Base-by-base conservation (phyloP, 108 stramenopile genomes). In the Seminavis robusta region DNA sequence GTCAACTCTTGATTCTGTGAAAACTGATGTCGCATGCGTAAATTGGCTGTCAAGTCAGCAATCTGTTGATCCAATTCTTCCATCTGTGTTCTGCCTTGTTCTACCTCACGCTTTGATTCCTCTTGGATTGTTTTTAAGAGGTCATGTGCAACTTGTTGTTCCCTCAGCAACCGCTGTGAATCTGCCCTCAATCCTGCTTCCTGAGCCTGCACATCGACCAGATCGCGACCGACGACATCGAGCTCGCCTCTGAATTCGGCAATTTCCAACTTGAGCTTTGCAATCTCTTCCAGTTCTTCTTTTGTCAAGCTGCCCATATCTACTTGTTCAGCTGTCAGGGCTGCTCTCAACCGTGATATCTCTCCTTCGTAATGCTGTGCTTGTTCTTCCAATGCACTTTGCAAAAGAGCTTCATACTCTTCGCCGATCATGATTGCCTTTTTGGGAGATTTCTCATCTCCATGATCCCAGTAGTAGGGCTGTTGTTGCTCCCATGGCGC, bases 311-410 rank as follows among this genome's bases (percentile, higher is more conserved):
- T 50, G 11, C 43, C 45, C 23, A 58, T 41, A 52, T 80, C 79
- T 16, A 88, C 66, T 16, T 57, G 45, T 23, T 69, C 52, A 33
- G 76, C 62, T 7, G 92, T 77, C 34, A 88, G 55, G 33, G 73
- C 71, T 23, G 88, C 82, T 7, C 73, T 67, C 31, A 90, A 55
- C 24, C 72, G 63, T 20, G 80, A 66, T 33, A 90, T 84, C 57
- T 90, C 87, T 7, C 82, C 88, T 63, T 94, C 86, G 43, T 71
- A 94, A 42, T 90, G 85, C 45, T 82, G 84, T 1, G 92, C 76
- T 73, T 94, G 92, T 54, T 94, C 92, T 66, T 88, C 92, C 36
- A 94, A 68, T 17, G 92, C 92, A 71, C 88, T 90, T 47, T 90
- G 88, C 3, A 94, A 56, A 24, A 94, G 56, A 13, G 88, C 83